These are phyloP conservation scores for Nicotiana undulata DNA, from an alignment of 257 asterid species.

Conservation along the genomic window DNA sequence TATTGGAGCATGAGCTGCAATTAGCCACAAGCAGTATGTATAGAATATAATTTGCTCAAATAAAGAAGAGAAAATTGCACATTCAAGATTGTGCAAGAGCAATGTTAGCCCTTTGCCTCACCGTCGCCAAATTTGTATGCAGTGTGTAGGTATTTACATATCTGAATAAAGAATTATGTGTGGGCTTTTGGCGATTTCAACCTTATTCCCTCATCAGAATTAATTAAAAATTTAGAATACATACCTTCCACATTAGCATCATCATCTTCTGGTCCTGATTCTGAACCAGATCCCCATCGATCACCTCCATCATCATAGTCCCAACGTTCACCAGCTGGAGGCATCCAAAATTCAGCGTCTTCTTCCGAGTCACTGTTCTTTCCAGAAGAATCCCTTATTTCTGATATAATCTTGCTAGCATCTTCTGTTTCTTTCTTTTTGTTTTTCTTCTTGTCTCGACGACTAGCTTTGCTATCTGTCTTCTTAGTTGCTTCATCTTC, in stretches of 20 bases:
- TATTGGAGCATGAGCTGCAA: neutral
- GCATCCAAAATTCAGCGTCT: slow-evolving; percentile 79
- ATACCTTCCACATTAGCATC: slow-evolving; percentile 52
- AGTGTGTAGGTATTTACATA: neutral
- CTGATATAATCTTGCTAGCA: slow-evolving; percentile 33
- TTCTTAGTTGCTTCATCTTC: slow-evolving; percentile 28
- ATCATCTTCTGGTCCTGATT: slow-evolving; percentile 46
- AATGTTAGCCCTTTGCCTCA: neutral
- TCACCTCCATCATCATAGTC: slow-evolving; percentile 86
- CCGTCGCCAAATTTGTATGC: neutral
- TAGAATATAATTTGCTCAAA: neutral
- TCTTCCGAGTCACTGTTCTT: slow-evolving; percentile 42
- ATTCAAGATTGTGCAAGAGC: neutral
- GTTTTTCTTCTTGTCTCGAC: slow-evolving; percentile 28
- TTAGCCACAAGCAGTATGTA: neutral
- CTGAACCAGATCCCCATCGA: slow-evolving; percentile 73
- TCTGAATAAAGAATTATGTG: neutral
- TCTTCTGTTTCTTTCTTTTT: slow-evolving; percentile 29
- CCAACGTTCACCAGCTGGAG: slow-evolving; percentile 90
- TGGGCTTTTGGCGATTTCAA: neutral
- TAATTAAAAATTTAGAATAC: neutral
- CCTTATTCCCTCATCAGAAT: neutral
- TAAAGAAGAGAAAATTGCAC: neutral
- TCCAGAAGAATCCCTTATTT: slow-evolving; percentile 43
- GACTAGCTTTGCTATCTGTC: slow-evolving; percentile 13